phyloP scores from a whole-genome alignment of 768 basidiomycete species.

The Antrodiella citrinella region DNA sequence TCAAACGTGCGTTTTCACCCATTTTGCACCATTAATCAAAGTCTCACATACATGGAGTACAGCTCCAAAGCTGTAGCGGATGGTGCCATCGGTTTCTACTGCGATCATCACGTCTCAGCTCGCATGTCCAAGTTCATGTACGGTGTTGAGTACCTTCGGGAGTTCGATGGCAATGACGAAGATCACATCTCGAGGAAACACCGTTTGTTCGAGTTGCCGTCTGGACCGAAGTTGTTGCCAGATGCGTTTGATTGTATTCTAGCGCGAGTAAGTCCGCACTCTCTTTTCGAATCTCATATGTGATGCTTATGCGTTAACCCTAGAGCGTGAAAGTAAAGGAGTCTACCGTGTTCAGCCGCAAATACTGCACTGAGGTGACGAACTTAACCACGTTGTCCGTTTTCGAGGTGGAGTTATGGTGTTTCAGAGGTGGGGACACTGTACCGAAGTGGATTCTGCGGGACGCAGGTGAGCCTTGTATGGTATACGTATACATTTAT shows the following conservation, averaged over 20 bases:
- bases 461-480: constrained; percentile 27
- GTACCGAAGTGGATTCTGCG: constrained; percentile 72
- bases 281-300: constrained; percentile 3
- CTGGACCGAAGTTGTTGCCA: constrained; percentile 68
- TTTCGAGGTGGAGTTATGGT: constrained; percentile 83
- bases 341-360: constrained; percentile 72
- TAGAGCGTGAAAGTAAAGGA: constrained; percentile 73
- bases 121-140: constrained; percentile 76
- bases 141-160: constrained; percentile 71
- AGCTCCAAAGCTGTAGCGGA: constrained; percentile 84
- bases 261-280: constrained; percentile 41
- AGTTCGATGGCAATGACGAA: constrained; percentile 53
- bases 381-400: constrained; percentile 67
- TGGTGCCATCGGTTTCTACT: constrained; percentile 78
- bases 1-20: constrained; percentile 46
- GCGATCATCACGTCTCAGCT: constrained; percentile 77
- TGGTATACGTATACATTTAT: background rate
- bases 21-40: background rate
- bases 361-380: constrained; percentile 78
- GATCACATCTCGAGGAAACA: constrained; percentile 60
- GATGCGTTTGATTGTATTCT: constrained; percentile 82
- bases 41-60: background rate
- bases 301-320: background rate
- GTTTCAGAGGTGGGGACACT: constrained; percentile 65
- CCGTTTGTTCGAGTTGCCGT: constrained; percentile 66